phyloP scores from a whole-genome alignment of 768 basidiomycete species.

The Hemileccinum impolitum region DNA sequence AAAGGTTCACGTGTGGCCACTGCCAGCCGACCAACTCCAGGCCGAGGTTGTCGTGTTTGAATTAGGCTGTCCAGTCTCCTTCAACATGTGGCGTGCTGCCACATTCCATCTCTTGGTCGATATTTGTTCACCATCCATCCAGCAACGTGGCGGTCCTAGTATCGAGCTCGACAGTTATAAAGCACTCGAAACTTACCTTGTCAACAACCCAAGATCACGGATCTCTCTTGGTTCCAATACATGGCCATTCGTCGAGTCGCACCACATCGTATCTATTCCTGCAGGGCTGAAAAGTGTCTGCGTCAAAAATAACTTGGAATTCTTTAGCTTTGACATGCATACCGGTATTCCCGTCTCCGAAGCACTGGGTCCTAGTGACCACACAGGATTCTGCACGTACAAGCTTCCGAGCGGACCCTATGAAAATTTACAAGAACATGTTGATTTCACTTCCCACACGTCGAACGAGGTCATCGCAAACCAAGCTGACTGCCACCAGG shows the following conservation, averaged over 20 bases:
- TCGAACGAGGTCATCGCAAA: too few relatives aligned
- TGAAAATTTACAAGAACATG: conserved; percentile 31
- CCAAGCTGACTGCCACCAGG: too few relatives aligned
- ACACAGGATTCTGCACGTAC: conserved; percentile 29
- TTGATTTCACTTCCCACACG: conserved; percentile 34
- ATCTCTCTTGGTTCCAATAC: conserved; percentile 37
- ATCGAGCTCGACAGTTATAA: conserved; percentile 4
- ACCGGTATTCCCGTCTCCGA: too few relatives aligned
- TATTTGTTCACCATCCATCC: too few relatives aligned
- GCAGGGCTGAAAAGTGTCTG: neutral
- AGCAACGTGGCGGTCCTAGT: neutral
- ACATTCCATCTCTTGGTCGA: too few relatives aligned
- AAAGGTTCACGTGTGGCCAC: conserved; percentile 42
- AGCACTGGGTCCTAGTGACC: conserved; percentile 7
- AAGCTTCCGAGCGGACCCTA: conserved; percentile 34
- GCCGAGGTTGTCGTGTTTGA: conserved; percentile 4
- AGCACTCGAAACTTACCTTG: neutral
- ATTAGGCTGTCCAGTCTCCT: neutral
- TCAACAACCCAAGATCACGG: conserved; percentile 15
- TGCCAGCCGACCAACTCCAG: conserved; percentile 27
- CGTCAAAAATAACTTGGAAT: too few relatives aligned
- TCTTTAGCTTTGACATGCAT: too few relatives aligned
- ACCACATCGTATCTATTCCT: too few relatives aligned
- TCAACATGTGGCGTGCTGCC: too few relatives aligned
- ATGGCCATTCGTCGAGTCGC: conserved; percentile 17